Evolutionary conservation across 2,329 filamentous ascomycete genomes (phyloP).

Genomic region (Thermoascus crustaceus): DNA sequence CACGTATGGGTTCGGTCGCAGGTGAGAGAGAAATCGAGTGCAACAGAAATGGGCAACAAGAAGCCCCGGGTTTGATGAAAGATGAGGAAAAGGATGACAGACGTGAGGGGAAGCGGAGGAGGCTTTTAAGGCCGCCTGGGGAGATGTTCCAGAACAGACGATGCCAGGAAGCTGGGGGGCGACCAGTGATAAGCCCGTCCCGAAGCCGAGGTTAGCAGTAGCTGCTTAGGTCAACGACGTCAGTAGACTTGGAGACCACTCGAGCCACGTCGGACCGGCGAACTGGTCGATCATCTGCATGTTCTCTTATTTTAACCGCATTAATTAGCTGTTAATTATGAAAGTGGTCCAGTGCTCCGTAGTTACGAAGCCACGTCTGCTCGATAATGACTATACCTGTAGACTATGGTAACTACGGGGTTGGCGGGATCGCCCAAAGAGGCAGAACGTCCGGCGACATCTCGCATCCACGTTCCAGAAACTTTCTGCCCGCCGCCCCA

Average conservation of each 20-base stretch:
- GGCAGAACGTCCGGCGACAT: neutral
- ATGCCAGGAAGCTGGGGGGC: slow-evolving; percentile 3
- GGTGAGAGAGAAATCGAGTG: too few relatives aligned
- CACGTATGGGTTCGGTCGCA: too few relatives aligned
- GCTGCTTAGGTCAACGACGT: slow-evolving; percentile 14
- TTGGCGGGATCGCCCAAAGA: too few relatives aligned
- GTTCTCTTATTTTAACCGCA: too few relatives aligned
- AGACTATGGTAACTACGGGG: too few relatives aligned
- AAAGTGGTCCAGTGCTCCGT: too few relatives aligned
- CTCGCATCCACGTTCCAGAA: neutral
- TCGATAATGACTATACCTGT: too few relatives aligned
- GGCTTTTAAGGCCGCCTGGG: slow-evolving; percentile 10
- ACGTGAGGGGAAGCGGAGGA: slow-evolving; percentile 1
- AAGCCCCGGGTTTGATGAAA: slow-evolving; percentile 1
- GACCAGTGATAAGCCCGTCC: slow-evolving; percentile 24
- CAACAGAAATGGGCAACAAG: neutral
- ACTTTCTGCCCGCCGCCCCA: neutral
- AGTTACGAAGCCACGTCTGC: too few relatives aligned
- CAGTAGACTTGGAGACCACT: slow-evolving; percentile 15
- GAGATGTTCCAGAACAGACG: slow-evolving; percentile 24
- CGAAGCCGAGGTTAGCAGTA: slow-evolving; percentile 26
- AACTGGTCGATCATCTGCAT: too few relatives aligned
- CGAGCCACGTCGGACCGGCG: slow-evolving; percentile 4
- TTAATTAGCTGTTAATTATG: too few relatives aligned
- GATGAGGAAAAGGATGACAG: neutral